These are phyloP conservation scores for Austroboletus novae-zelandiae DNA, from an alignment of 1,284 basidiomycete species.

Conservation along the genomic window DNA sequence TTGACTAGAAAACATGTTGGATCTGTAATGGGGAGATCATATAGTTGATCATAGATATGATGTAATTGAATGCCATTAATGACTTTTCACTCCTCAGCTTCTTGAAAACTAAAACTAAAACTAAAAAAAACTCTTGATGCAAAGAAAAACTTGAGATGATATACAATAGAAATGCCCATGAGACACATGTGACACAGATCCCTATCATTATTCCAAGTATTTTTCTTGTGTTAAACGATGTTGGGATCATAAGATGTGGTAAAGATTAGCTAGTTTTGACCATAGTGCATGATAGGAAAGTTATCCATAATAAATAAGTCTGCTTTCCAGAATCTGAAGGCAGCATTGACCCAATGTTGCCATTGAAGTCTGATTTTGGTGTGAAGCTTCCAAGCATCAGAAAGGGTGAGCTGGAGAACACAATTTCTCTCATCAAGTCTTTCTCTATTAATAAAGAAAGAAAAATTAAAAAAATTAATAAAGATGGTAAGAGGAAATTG, in stretches of 20 bases:
- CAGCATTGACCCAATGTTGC: neutral
- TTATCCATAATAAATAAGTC: constrained; percentile 2
- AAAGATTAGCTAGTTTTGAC: constrained; percentile 9
- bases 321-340: constrained; percentile 1
- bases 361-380: neutral
- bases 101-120: neutral
- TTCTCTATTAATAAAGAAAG: neutral
- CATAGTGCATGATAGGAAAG: neutral
- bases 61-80: neutral
- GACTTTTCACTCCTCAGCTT: neutral
- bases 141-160: constrained; percentile 2
- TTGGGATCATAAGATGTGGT: neutral
- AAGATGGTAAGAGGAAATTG: neutral
- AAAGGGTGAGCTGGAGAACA: neutral
- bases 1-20: neutral
- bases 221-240: neutral
- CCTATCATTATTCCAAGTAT: constrained; percentile 1
- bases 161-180: neutral
- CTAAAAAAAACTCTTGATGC: neutral
- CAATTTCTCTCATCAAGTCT: neutral
- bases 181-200: neutral
- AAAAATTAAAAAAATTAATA: neutral
- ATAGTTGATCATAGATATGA: neutral
- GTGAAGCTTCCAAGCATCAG: neutral
- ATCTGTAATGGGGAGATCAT: neutral